Evolutionary conservation across 768 basidiomycete species (phyloP).

Genomic region (Phaeotremella skinneri): DNA sequence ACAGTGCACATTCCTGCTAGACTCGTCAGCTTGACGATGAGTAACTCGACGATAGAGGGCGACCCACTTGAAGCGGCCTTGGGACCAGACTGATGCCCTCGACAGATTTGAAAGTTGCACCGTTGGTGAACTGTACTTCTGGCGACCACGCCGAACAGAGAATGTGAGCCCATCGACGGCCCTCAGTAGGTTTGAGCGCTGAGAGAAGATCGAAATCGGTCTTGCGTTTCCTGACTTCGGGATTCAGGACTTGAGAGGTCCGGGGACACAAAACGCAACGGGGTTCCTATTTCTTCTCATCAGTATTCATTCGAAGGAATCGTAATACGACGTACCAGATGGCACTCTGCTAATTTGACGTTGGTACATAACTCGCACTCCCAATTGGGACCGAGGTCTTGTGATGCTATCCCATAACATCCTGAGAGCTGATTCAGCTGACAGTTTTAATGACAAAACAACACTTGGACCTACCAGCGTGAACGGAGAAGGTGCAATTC

Average conservation of each 20-base stretch:
- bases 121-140: conserved; percentile 79
- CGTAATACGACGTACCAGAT: conserved; percentile 60
- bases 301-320: background rate
- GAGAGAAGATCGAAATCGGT: conserved; percentile 56
- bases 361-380: conserved; percentile 84
- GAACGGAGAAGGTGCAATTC: conserved; percentile 72
- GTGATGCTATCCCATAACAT: conserved; percentile 65
- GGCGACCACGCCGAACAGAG: conserved; percentile 84
- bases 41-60: background rate
- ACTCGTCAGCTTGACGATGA: background rate
- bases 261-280: conserved; percentile 83
- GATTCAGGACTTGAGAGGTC: conserved; percentile 57
- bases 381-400: conserved; percentile 67
- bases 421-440: conserved; percentile 52
- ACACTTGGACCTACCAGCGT: conserved; percentile 62
- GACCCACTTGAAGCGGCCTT: conserved; percentile 63
- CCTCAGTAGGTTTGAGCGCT: conserved; percentile 87
- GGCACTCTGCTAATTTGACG: conserved; percentile 73
- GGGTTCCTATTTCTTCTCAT: conserved; percentile 60
- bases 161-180: conserved; percentile 87
- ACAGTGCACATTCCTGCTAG: conserved; percentile 69
- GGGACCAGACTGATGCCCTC: conserved; percentile 80
- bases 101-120: conserved; percentile 67
- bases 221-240: conserved; percentile 28
- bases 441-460: background rate